These are phyloP conservation scores for Tuber indicum DNA, from an alignment of 495 filamentous ascomycete species.

Conservation along the genomic window DNA sequence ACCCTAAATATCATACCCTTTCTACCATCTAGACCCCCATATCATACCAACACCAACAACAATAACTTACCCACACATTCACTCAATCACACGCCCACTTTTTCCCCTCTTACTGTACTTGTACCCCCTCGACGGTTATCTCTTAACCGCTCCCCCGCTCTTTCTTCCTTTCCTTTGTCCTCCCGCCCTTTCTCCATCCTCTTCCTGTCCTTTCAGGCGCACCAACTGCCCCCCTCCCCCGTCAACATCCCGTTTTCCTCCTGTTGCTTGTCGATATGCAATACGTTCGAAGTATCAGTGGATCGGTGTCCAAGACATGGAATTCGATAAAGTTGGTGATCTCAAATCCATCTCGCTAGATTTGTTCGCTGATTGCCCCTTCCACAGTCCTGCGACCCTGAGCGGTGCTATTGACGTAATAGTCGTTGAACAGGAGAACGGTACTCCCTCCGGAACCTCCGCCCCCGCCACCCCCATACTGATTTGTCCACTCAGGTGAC, in stretches of 20 bases:
- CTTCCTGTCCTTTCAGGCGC: neutral
- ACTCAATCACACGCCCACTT: conserved; percentile 1
- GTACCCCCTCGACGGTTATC: neutral
- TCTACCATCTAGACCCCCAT: neutral
- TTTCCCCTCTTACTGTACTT: neutral
- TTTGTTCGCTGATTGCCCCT: conserved; percentile 20
- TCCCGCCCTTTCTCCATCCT: neutral
- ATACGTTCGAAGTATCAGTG: conserved; percentile 93
- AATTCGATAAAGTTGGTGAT: conserved; percentile 76
- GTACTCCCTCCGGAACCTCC: conserved; percentile 44
- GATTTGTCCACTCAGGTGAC: conserved; percentile 28
- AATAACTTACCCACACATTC: neutral
- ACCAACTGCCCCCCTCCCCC: conserved; percentile 1
- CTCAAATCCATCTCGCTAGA: neutral
- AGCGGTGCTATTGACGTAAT: conserved; percentile 98
- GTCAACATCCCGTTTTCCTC: neutral
- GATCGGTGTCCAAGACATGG: conserved; percentile 96
- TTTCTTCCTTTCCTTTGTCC: conserved; percentile 2
- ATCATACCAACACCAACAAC: conserved; percentile 27
- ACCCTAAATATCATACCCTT: neutral
- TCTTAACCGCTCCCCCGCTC: neutral
- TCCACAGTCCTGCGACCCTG: conserved; percentile 66
- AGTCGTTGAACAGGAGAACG: conserved; percentile 95
- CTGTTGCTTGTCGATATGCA: conserved; percentile 58
- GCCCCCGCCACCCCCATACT: conserved; percentile 8